Evolutionary conservation across 2,329 filamentous ascomycete species (phyloP), one percentile per base, ranked within the genome.

Genomic region (Gremmenia infestans): DNA sequence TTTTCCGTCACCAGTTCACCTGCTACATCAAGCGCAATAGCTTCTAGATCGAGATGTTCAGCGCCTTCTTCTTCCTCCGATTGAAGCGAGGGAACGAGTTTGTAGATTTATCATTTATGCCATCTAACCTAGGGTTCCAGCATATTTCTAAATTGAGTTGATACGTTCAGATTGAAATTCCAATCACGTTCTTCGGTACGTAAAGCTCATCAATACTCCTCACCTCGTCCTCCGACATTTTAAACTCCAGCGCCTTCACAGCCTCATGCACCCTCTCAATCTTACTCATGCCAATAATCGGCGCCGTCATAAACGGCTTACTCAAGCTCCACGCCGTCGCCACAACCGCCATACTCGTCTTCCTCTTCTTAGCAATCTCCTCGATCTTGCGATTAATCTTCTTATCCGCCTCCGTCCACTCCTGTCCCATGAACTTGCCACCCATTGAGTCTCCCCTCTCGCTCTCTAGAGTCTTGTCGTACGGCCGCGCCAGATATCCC

Each of bases 281-380:
- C 57, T 76, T 74, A 53, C 72, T 80, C 55, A 71, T 74, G 0
- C 81, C 81, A 53, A 83, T 67, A 60, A 83, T 83, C 0, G 81
- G 81, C 51, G 72, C 72, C 50, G 62, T 60, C 36, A 65, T 57
- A 48, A 48, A 62, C 2, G 54, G 54, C 53, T 74, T 72, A 25
- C 60, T 60, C 59, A 80, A 60, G 15, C 72, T 71, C 82, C 83
- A 86, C 5, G 82, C 82, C 50, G 80, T 76, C 1, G 81, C 79
- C 32, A 86, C 75, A 61, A 80, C 74, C 45, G 79, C 78, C 82
- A 86, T 86, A 58, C 74, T 80, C 60, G 78, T 74, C 0, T 74
- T 77, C 63, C 78, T 78, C 72, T 80, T 81, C 64, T 77, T 74
- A 4, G 81, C 80, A 50, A 84, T 63, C 58, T 64, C 59, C 48